Evolutionary conservation across 1,139 yeast genomes (phyloP), one percentile per base, ranked within the genome.

Genomic region (Sugiyamaella japonica): DNA sequence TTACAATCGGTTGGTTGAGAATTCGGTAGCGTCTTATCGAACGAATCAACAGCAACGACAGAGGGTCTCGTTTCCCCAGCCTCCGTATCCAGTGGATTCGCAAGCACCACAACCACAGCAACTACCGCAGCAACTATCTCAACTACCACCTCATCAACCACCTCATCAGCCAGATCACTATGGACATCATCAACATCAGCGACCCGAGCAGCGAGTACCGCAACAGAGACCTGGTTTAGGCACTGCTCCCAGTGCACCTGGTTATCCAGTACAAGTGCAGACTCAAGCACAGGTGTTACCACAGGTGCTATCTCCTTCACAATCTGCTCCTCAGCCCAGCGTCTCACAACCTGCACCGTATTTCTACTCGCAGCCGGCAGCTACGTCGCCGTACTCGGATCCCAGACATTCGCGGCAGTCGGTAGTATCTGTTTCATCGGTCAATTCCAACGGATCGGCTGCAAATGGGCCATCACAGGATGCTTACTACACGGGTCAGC

Each of bases 1-100:
- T 7, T 91, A 89, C 68, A 89, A 89, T 65, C 82, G 81, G 50
- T 71, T 89, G 53, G 78, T 87, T 73, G 90, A 87, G 61, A 65
- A 65, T 25, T 65, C 73, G 6, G 60, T 71, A 49, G 54, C 66
- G 4, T 71, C 67, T 44, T 63, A 66, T 41, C 59, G 66, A 25
- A 41, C 41, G 20, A 15, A 36, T 31, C 53, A 31, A 23, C 46
- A 7, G 38, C 54, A 29, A 15, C 47, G 15, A 41, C 58, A 16
- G 25, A 15, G 52, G 10, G 37, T 49, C 10, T 44, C 56, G 20
- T 23, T 51, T 31, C 50, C 48, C 15, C 56, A 50, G 16, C 54
- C 48, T 43, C 55, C 55, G 6, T 47, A 51, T 37, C 45, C 58
- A 29, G 38, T 48, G 12, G 51, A 36, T 25, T 15, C 50, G 10